These are phyloP conservation scores for Aegle marmelos DNA, from an alignment of 345 rosid species.

Conservation along the genomic window DNA sequence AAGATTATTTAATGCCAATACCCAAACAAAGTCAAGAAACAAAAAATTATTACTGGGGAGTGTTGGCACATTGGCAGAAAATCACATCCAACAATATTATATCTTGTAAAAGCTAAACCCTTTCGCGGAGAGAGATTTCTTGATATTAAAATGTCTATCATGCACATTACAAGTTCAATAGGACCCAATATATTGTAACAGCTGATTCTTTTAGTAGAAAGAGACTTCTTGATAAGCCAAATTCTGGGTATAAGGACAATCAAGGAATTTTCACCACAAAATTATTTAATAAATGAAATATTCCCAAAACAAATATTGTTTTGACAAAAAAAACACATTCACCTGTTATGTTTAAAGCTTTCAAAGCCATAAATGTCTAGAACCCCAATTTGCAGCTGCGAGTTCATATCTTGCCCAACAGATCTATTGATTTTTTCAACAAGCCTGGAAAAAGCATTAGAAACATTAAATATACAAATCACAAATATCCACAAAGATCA, in stretches of 20 bases:
- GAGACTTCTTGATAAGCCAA: not conserved
- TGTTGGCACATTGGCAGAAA: not conserved
- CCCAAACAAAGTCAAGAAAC: not conserved
- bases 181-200: not conserved
- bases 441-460: slow-evolving; percentile 54
- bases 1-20: not conserved
- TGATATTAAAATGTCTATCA: not conserved
- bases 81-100: not conserved
- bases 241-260: not conserved
- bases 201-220: not conserved
- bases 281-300: not conserved
- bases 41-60: not conserved
- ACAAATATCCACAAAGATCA: not conserved
- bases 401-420: slow-evolving; percentile 84
- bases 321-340: not conserved
- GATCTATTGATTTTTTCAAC: slow-evolving; percentile 90
- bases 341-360: slow-evolving; percentile 92
- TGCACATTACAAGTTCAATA: not conserved
- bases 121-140: not conserved
- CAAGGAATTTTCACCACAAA: not conserved
- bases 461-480: not conserved
- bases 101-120: not conserved
- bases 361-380: slow-evolving; percentile 99
- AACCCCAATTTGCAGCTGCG: slow-evolving; percentile 79
- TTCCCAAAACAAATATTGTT: not conserved